A percentile compares a stretch with the other conserved stretches of the same genome.
These are phyloP conservation scores for Phytophthora constricta DNA, from an alignment of 352 stramenopile species.

Conservation along the genomic window DNA sequence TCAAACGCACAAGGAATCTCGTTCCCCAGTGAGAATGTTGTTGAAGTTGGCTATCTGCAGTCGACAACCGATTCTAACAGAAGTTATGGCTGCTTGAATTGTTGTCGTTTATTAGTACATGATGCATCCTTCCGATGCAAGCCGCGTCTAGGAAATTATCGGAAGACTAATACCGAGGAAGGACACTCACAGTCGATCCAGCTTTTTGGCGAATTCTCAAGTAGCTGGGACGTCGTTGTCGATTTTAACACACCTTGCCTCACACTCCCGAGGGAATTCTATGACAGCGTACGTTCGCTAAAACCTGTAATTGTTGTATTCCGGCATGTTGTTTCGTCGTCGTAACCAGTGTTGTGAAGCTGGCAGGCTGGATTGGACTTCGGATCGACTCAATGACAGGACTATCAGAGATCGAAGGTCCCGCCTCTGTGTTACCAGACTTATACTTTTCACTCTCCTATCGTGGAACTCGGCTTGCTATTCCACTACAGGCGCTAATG, in stretches of 20 bases:
- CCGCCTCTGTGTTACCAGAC: constrained; percentile 32
- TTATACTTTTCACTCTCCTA: constrained; percentile 60
- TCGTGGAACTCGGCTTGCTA: constrained; percentile 26
- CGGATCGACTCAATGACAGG: constrained; percentile 47
- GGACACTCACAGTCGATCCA: constrained; percentile 7
- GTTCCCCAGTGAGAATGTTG: constrained; percentile 52
- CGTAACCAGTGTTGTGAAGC: constrained; percentile 37
- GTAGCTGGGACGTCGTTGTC: constrained; percentile 63
- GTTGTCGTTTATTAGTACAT: constrained; percentile 42
- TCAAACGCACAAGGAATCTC: constrained; percentile 52
- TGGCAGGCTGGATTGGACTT: constrained; percentile 62
- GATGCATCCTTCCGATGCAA: constrained; percentile 40
- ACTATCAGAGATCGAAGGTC: constrained; percentile 49
- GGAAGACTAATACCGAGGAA: background rate
- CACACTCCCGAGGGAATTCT: constrained; percentile 66
- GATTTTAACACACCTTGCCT: constrained; percentile 72
- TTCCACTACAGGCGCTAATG: constrained; percentile 57
- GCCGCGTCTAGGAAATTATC: background rate
- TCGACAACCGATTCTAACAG: background rate
- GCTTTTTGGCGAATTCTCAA: constrained; percentile 62
- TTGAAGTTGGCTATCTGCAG: background rate
- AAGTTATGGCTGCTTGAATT: background rate
- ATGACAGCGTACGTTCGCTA: constrained; percentile 46
- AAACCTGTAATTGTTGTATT: background rate
- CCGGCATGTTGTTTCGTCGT: background rate